Conservation (phyloP, 805 yeast species). For the Candida nanaspora region DNA sequence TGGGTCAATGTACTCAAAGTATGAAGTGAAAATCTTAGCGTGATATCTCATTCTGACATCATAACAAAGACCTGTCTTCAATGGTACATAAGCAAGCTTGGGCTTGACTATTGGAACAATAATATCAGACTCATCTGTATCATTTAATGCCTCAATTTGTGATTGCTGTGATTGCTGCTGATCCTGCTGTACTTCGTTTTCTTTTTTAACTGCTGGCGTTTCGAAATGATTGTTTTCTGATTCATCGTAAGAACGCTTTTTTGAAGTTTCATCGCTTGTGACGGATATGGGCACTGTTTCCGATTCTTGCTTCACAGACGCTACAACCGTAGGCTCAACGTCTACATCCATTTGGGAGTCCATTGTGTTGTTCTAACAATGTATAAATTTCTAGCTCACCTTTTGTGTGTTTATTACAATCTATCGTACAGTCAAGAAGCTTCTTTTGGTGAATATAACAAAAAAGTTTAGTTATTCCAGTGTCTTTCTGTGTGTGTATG, state of each 20-base stretch:
- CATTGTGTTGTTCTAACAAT: neutral
- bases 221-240: too few species aligned
- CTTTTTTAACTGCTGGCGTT: constrained; percentile 1
- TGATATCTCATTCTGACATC: constrained; percentile 98
- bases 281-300: too few species aligned
- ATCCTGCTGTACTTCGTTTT: neutral
- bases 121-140: constrained; percentile 10
- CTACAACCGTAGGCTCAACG: too few species aligned
- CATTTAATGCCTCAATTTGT: too few species aligned
- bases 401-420: too few species aligned
- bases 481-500: too few species aligned
- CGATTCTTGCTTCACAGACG: too few species aligned
- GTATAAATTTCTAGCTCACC: too few species aligned
- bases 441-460: too few species aligned
- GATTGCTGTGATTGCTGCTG: constrained; percentile 1
- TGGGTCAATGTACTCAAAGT: constrained; percentile 92
- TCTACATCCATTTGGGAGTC: neutral
- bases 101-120: constrained; percentile 59
- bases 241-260: constrained; percentile 4
- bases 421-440: too few species aligned
- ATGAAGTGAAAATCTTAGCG: constrained; percentile 86
- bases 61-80: constrained; percentile 90
- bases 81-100: constrained; percentile 59
- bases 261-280: neutral
- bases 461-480: too few species aligned